phyloP scores from a whole-genome alignment of 2,329 filamentous ascomycete species.

The Trichothecium roseum region DNA sequence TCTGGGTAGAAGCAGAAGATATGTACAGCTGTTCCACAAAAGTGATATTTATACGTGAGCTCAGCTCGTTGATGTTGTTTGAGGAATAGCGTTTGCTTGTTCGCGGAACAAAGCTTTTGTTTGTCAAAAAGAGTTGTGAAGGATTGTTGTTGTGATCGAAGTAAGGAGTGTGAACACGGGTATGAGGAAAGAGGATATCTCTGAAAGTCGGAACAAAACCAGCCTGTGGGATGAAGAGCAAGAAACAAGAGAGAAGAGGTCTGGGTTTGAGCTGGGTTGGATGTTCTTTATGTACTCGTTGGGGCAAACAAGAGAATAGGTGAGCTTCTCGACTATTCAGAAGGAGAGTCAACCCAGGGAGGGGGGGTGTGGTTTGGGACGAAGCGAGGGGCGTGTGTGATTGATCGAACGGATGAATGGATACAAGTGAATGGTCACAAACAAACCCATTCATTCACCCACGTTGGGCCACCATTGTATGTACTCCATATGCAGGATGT shows the following conservation, averaged over 20 bases:
- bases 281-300: too few species aligned
- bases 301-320: too few species aligned
- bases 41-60: not conserved
- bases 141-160: not conserved
- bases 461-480: too few species aligned
- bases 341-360: too few species aligned
- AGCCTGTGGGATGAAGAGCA: constrained; percentile 1
- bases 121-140: too few species aligned
- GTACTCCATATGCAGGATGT: too few species aligned
- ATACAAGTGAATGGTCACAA: too few species aligned
- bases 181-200: not conserved
- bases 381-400: too few species aligned
- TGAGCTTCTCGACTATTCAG: too few species aligned
- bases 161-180: constrained; percentile 1
- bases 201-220: constrained; percentile 2
- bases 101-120: constrained; percentile 2
- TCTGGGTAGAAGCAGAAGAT: not conserved
- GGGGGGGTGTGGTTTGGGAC: too few species aligned
- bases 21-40: not conserved
- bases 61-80: not conserved
- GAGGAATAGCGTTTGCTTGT: constrained; percentile 1
- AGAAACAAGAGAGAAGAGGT: not conserved
- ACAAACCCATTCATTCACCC: too few species aligned
- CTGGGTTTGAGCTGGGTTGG: not conserved
- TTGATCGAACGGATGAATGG: too few species aligned